These are phyloP conservation scores for Cladosporium sp. DNA, from an alignment of 2,329 filamentous ascomycete species.

Conservation along the genomic window DNA sequence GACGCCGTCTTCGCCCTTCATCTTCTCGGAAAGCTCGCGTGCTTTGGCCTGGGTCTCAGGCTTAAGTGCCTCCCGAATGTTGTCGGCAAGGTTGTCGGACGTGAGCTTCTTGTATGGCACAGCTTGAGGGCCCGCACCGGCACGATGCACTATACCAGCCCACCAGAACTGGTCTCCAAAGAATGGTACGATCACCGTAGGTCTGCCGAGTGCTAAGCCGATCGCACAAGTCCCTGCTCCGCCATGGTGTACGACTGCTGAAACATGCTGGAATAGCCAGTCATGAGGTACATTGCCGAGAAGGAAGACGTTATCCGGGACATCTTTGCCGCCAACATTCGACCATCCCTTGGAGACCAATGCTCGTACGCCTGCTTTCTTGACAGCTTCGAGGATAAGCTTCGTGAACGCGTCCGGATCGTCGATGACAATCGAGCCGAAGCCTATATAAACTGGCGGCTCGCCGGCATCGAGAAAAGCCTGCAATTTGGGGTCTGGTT, in stretches of 20 bases:
- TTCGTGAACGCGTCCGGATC: conserved; percentile 65
- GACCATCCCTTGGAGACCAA: conserved; percentile 53
- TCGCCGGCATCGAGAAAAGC: conserved; percentile 62
- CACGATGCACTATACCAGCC: conserved; percentile 48
- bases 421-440: conserved; percentile 75
- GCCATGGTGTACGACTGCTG: conserved; percentile 53
- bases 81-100: conserved; percentile 40
- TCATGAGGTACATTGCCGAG: conserved; percentile 53
- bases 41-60: conserved; percentile 36
- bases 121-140: conserved; percentile 47
- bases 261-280: conserved; percentile 52
- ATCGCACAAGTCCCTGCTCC: conserved; percentile 57
- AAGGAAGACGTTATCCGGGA: conserved; percentile 40
- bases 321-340: conserved; percentile 32
- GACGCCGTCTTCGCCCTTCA: conserved; percentile 41
- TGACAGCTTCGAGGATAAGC: conserved; percentile 66
- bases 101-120: conserved; percentile 45
- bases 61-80: conserved; percentile 43
- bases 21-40: conserved; percentile 36
- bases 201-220: conserved; percentile 48
- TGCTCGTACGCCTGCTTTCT: conserved; percentile 43
- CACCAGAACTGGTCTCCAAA: conserved; percentile 57
- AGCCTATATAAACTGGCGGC: conserved; percentile 73
- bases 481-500: conserved; percentile 59
- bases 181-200: conserved; percentile 54